Conservation (phyloP, 305 asterid species). For the Ilex paraguariensis region DNA sequence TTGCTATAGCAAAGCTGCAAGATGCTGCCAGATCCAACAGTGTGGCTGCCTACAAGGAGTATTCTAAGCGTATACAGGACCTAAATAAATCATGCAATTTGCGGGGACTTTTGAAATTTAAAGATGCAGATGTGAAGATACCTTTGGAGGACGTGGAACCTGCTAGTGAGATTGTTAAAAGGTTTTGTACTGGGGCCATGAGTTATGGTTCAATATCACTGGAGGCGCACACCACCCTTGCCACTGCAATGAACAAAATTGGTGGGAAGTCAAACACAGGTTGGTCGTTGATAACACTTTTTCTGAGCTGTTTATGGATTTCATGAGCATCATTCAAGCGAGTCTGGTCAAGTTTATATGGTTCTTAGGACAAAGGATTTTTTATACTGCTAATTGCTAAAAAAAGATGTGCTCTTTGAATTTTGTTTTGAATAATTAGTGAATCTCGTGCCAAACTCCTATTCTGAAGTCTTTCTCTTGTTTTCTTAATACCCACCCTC, state of each 20-base stretch:
- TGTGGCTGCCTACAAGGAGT: constrained; percentile 90
- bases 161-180: constrained; percentile 93
- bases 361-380: too few relatives aligned
- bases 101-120: constrained; percentile 93
- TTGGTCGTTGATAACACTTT: constrained; percentile 17
- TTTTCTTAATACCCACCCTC: too few relatives aligned
- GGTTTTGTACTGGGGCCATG: constrained; percentile 97
- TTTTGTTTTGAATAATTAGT: too few relatives aligned
- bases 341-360: too few relatives aligned
- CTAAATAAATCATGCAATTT: constrained; percentile 84
- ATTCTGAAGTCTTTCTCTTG: too few relatives aligned
- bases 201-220: constrained; percentile 97
- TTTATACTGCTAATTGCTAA: too few relatives aligned
- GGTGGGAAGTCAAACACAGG: constrained; percentile 99
- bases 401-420: too few relatives aligned
- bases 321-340: too few relatives aligned
- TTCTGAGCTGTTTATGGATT: too few relatives aligned
- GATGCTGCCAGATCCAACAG: constrained; percentile 93
- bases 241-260: constrained; percentile 87
- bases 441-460: too few relatives aligned
- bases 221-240: constrained; percentile 96
- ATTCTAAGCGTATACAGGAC: constrained; percentile 82
- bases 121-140: constrained; percentile 50
- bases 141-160: constrained; percentile 92
- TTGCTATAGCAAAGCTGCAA: constrained; percentile 92